Percentiles rank a stretch among this genome's conserved stretches.
Evolutionary conservation across 2,329 filamentous ascomycete species (phyloP).

Genomic region (Aspergillus aculeatus): DNA sequence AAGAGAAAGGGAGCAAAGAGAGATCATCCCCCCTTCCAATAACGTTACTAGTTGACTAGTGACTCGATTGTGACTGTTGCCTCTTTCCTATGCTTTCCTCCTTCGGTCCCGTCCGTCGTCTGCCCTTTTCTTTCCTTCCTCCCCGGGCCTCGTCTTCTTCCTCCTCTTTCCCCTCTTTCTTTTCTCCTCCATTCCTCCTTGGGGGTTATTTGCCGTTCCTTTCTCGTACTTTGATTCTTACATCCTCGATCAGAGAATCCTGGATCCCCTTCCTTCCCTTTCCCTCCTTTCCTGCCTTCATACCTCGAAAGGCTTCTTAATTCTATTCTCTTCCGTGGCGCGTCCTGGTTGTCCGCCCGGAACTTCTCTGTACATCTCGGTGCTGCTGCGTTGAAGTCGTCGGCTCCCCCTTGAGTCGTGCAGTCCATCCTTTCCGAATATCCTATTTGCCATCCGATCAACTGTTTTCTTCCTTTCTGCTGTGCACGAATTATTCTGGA

Average conservation of each 20-base stretch:
- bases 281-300: constrained; percentile 18
- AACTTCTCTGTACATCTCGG: constrained; percentile 23
- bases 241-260: constrained; percentile 30
- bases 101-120: constrained; percentile 1
- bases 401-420: constrained; percentile 23
- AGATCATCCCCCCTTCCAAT: background rate
- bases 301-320: constrained; percentile 14
- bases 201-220: constrained; percentile 23
- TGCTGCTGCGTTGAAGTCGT: constrained; percentile 17
- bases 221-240: constrained; percentile 23
- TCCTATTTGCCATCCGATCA: constrained; percentile 3
- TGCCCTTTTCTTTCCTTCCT: constrained; percentile 9
- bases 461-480: constrained; percentile 22
- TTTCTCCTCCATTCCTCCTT: constrained; percentile 18
- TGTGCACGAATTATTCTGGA: constrained; percentile 25
- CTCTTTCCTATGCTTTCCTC: constrained; percentile 1
- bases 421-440: constrained; percentile 19
- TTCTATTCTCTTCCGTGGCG: constrained; percentile 22
- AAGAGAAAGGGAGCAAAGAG: too few species aligned
- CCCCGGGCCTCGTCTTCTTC: constrained; percentile 12
- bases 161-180: constrained; percentile 21
- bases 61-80: background rate
- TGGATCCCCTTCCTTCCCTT: constrained; percentile 19
- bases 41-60: background rate
- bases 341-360: constrained; percentile 44